Conservation (phyloP, 306 rosid genomes). For the Mimosa bimucronata region DNA sequence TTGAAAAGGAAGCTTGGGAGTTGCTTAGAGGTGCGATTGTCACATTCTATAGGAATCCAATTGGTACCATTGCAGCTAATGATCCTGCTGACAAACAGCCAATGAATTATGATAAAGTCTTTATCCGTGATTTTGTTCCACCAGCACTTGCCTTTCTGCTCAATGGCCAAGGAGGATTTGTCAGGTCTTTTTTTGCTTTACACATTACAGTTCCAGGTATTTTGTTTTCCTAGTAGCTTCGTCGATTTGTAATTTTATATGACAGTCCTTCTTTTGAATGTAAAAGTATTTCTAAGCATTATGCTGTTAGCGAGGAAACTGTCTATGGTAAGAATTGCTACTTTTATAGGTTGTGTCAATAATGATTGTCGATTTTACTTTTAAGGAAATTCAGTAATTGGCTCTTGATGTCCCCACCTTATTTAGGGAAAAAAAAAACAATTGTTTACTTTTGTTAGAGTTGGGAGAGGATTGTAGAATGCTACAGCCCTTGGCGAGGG, state of each 20-base stretch:
- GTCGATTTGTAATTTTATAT: constrained; percentile 17
- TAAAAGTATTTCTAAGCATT: constrained; percentile 4
- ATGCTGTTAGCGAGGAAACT: constrained; percentile 1
- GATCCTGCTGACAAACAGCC: constrained; percentile 73
- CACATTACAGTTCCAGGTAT: constrained; percentile 90
- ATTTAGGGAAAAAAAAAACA: constrained; percentile 17
- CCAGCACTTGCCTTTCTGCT: constrained; percentile 89
- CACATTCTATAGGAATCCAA: constrained; percentile 75
- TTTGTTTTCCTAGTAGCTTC: constrained; percentile 14
- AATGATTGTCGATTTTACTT: constrained; percentile 15
- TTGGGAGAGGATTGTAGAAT: constrained; percentile 94
- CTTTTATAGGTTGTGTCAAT: constrained; percentile 10
- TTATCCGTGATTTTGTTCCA: constrained; percentile 87
- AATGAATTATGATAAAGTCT: constrained; percentile 87
- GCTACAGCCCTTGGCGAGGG: constrained; percentile 93
- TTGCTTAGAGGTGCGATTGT: constrained; percentile 71
- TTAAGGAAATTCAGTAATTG: constrained; percentile 17
- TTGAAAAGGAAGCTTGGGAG: constrained; percentile 82
- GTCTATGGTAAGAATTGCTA: too few species aligned
- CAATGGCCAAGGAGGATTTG: constrained; percentile 81
- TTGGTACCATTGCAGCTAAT: constrained; percentile 92
- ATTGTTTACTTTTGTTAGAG: constrained; percentile 54
- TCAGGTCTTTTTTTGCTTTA: constrained; percentile 86
- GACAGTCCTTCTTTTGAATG: background rate
- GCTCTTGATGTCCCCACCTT: constrained; percentile 21